phyloP scores from a whole-genome alignment of 2,329 filamentous ascomycete genomes.

The Gremmenia infestans region DNA sequence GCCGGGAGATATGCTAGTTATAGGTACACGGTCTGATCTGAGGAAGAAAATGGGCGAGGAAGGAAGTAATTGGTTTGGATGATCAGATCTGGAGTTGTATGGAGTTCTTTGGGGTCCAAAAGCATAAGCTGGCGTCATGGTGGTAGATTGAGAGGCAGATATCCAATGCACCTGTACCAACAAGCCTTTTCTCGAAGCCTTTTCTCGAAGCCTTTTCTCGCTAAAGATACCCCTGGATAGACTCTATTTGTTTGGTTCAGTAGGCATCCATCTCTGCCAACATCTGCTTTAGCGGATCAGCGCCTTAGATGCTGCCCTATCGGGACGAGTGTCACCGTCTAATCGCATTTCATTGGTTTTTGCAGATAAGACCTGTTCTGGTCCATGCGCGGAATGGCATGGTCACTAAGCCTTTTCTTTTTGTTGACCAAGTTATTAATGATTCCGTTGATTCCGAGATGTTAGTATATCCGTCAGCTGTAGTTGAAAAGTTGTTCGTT shows the following conservation, averaged over 20 bases:
- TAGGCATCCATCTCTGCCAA: background rate
- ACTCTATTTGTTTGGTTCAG: too few species aligned
- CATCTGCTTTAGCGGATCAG: too few species aligned
- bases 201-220: background rate
- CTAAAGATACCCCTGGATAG: background rate
- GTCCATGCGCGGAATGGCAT: too few species aligned
- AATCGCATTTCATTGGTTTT: too few species aligned
- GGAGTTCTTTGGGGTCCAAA: conserved; percentile 18
- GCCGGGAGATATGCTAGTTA: conserved; percentile 97
- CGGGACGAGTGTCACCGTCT: too few species aligned
- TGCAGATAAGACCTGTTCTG: too few species aligned
- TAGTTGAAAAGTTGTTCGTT: too few species aligned
- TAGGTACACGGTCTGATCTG: conserved; percentile 56
- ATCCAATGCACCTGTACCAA: conserved; percentile 15
- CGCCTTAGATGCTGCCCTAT: too few species aligned
- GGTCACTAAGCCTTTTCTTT: too few species aligned
- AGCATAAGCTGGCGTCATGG: conserved; percentile 18
- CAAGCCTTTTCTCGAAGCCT: background rate
- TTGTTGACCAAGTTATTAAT: too few species aligned
- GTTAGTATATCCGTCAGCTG: too few species aligned
- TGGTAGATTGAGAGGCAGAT: conserved; percentile 12
- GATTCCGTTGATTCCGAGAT: too few species aligned
- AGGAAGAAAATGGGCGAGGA: background rate
- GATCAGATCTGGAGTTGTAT: conserved; percentile 10
- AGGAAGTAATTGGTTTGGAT: background rate